Evolutionary conservation across 2,329 filamentous ascomycete species (phyloP).

Genomic region (Aspergillus sp.): DNA sequence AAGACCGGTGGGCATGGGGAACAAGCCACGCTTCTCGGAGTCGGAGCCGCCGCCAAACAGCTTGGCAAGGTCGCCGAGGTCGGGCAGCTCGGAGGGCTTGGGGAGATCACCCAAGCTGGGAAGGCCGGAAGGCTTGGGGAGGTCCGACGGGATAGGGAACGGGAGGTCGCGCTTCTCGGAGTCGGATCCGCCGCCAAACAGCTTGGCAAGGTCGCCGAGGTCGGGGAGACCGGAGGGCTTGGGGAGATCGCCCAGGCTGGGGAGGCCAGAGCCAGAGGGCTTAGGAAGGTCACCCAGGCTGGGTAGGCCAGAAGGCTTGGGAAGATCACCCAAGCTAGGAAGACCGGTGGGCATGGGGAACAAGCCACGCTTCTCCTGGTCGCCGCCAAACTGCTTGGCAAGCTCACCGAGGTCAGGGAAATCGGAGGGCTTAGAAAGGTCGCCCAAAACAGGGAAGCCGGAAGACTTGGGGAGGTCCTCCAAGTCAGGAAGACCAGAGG

Average conservation of each 20-base stretch:
- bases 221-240: neutral
- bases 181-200: neutral
- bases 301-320: neutral
- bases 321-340: neutral
- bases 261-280: neutral
- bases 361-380: neutral
- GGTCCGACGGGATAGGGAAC: neutral
- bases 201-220: neutral
- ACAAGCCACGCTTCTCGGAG: neutral
- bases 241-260: neutral
- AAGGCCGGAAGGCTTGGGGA: neutral
- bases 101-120: neutral
- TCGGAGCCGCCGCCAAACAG: neutral
- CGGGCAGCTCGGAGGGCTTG: neutral
- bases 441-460: neutral
- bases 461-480: neutral
- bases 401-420: neutral
- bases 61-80: neutral
- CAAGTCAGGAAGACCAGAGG: neutral
- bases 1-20: neutral
- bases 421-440: neutral
- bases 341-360: neutral
- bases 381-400: neutral
- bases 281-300: neutral
- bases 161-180: neutral